A percentile compares a stretch with the other conserved stretches of the same genome.
Evolutionary conservation across 331 rosid species (phyloP).

Genomic region (Rosa hybrid): DNA sequence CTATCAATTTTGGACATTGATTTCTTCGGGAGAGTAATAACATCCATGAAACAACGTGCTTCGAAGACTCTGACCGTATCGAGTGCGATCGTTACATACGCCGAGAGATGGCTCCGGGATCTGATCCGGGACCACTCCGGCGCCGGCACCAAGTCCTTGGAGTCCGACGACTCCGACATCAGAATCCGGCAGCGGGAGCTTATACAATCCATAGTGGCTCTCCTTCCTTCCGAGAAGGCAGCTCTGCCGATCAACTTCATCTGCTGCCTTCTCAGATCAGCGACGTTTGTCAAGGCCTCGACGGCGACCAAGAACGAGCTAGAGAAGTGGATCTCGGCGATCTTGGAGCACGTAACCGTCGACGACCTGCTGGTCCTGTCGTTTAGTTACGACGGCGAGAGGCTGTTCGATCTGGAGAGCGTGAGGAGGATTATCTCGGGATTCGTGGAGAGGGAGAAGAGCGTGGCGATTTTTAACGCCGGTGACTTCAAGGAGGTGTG

Average conservation of each 20-base stretch:
- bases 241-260: conserved; percentile 81
- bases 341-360: conserved; percentile 73
- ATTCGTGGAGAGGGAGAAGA: conserved; percentile 72
- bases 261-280: conserved; percentile 82
- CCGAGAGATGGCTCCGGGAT: conserved; percentile 73
- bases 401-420: conserved; percentile 78
- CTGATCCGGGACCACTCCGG: conserved; percentile 86
- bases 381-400: conserved; percentile 83
- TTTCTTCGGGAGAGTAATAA: conserved; percentile 51
- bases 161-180: conserved; percentile 27
- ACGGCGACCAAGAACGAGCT: conserved; percentile 56
- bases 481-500: conserved; percentile 43
- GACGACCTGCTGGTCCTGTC: conserved; percentile 73
- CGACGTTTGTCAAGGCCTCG: conserved; percentile 57
- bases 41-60: conserved; percentile 59
- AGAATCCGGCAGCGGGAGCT: conserved; percentile 46
- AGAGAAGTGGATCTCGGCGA: conserved; percentile 62
- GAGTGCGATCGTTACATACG: conserved; percentile 66
- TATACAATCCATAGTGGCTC: conserved; percentile 53
- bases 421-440: conserved; percentile 59
- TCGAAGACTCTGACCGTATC: conserved; percentile 51
- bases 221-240: conserved; percentile 76
- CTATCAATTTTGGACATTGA: conserved; percentile 55
- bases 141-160: conserved; percentile 16
- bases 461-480: conserved; percentile 60